A percentile compares a stretch with the other conserved stretches of the same genome.
These are phyloP conservation scores for Epichloe sibirici DNA, from an alignment of 2,329 filamentous ascomycete species.

Conservation along the genomic window DNA sequence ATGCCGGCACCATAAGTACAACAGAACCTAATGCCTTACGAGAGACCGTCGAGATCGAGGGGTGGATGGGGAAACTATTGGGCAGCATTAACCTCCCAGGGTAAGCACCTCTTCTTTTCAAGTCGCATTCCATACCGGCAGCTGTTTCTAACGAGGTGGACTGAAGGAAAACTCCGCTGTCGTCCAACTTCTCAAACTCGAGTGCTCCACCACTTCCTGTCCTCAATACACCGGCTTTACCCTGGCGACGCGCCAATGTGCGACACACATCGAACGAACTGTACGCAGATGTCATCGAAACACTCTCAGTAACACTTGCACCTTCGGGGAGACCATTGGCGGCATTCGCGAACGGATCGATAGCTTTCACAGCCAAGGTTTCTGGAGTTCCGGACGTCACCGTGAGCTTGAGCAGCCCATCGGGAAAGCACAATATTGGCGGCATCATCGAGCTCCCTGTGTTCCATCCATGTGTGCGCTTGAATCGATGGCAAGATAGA, in stretches of 20 bases:
- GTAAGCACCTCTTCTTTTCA: conserved; percentile 26
- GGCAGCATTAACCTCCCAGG: conserved; percentile 77
- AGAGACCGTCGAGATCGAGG: conserved; percentile 85
- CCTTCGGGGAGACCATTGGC: conserved; percentile 80
- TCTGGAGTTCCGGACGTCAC: conserved; percentile 89
- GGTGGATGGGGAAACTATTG: conserved; percentile 77
- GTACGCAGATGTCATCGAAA: conserved; percentile 92
- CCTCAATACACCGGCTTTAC: conserved; percentile 46
- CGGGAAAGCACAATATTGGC: conserved; percentile 63
- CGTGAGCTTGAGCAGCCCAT: conserved; percentile 66
- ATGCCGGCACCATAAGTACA: conserved; percentile 76
- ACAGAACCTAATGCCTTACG: conserved; percentile 88
- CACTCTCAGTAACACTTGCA: conserved; percentile 73
- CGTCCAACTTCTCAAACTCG: conserved; percentile 25
- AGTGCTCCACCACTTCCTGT: conserved; percentile 27
- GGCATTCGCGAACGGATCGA: conserved; percentile 80
- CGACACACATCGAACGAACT: conserved; percentile 94
- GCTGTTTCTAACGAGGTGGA: neutral
- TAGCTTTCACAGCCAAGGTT: conserved; percentile 90
- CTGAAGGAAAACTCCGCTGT: conserved; percentile 28
- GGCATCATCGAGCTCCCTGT: conserved; percentile 76
- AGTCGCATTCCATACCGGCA: neutral
- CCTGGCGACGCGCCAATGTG: conserved; percentile 86
- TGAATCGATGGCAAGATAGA: conserved; percentile 79
- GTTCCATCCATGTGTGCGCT: conserved; percentile 88